A percentile compares a stretch with the other conserved stretches of the same genome.
These are phyloP conservation scores for Scleromitrula shiraiana DNA, from an alignment of 2,329 filamentous ascomycete species.

Conservation along the genomic window DNA sequence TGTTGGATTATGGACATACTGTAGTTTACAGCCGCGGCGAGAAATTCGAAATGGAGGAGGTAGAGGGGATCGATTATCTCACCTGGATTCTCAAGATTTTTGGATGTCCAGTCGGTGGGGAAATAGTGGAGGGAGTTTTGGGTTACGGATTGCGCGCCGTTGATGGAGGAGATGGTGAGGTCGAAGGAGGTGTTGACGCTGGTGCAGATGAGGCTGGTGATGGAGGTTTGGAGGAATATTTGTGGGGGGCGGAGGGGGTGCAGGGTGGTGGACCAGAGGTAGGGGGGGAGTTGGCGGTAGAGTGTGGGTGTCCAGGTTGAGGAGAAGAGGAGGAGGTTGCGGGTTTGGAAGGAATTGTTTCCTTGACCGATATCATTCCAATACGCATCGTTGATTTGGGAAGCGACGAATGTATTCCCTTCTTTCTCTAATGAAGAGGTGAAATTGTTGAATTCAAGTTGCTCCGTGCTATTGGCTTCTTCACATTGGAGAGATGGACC, in stretches of 20 bases:
- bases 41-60: background rate
- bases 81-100: background rate
- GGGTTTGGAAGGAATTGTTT: background rate
- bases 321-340: too few species aligned
- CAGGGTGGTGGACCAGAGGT: too few species aligned
- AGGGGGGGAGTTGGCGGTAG: too few species aligned
- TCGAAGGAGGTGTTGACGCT: slow-evolving; percentile 15
- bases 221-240: slow-evolving; percentile 14
- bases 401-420: background rate
- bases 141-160: background rate
- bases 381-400: background rate
- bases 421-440: background rate
- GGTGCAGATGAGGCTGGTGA: slow-evolving; percentile 9
- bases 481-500: slow-evolving; percentile 14
- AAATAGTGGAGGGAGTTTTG: background rate
- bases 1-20: background rate
- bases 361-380: background rate
- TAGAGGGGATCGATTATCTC: background rate
- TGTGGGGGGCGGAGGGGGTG: too few species aligned
- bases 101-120: background rate
- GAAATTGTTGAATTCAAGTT: slow-evolving; percentile 4
- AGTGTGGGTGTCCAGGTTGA: too few species aligned
- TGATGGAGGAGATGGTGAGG: slow-evolving; percentile 10
- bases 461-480: slow-evolving; percentile 3
- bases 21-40: background rate